Percentiles rank a stretch among this genome's conserved stretches.
Evolutionary conservation across 2,329 filamentous ascomycete genomes (phyloP).

Genomic region (Microsporum audouinii): DNA sequence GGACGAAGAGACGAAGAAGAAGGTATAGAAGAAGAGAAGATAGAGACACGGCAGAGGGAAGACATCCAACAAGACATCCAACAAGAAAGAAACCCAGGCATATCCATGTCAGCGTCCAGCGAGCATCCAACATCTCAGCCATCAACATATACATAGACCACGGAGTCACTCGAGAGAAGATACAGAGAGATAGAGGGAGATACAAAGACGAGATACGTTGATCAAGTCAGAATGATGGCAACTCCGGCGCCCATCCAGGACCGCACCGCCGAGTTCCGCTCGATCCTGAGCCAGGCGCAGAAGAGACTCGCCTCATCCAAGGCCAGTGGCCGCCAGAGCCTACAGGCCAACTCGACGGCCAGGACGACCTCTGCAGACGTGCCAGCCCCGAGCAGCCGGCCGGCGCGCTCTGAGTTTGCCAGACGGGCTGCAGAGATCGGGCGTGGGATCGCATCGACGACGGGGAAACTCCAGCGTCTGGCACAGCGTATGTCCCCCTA

Average conservation of each 20-base stretch:
- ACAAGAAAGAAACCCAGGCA: not conserved
- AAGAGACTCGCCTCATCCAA: constrained; percentile 66
- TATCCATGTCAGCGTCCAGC: not conserved
- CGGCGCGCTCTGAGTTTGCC: constrained; percentile 78
- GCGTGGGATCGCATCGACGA: constrained; percentile 78
- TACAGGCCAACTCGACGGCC: constrained; percentile 50
- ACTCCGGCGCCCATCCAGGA: constrained; percentile 72
- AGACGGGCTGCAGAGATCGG: constrained; percentile 85
- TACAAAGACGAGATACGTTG: not conserved
- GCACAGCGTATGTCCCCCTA: constrained; percentile 54
- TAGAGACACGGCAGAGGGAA: not conserved
- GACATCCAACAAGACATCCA: not conserved
- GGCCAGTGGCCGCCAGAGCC: constrained; percentile 64
- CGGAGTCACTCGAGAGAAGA: not conserved
- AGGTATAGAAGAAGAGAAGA: not conserved
- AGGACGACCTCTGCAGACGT: constrained; percentile 24
- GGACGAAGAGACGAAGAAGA: not conserved
- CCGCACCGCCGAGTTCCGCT: constrained; percentile 87
- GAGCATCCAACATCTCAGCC: not conserved
- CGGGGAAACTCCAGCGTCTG: constrained; percentile 88
- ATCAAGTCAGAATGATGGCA: constrained; percentile 29
- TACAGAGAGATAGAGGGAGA: not conserved
- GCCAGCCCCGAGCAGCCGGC: not conserved
- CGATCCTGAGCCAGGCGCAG: constrained; percentile 77
- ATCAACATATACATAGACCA: not conserved